Conservation (phyloP, 2,329 filamentous ascomycete species). For the Penicillium paneum region DNA sequence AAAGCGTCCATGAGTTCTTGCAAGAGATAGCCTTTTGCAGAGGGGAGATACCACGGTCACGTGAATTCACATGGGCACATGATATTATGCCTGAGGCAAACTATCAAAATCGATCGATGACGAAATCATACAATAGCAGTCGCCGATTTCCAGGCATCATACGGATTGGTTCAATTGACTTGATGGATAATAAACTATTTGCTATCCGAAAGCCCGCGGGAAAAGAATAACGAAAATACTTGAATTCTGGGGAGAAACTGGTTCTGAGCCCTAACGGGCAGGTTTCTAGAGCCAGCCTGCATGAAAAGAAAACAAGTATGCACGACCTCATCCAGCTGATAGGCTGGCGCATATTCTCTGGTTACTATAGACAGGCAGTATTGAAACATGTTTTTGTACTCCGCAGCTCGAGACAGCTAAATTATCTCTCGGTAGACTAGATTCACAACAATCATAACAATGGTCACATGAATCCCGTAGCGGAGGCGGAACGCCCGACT, state of each 20-base stretch:
- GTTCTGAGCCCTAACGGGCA: background rate
- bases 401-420: background rate
- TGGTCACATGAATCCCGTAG: no score
- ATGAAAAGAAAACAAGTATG: background rate
- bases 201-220: background rate
- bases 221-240: no score
- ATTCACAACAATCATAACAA: background rate
- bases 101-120: background rate
- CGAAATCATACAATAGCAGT: background rate
- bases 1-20: background rate
- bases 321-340: background rate
- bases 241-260: background rate
- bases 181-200: no score
- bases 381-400: background rate
- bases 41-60: slow-evolving; percentile 4
- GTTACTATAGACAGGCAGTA: background rate
- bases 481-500: no score
- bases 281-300: background rate
- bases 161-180: background rate
- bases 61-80: background rate
- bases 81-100: background rate
- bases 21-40: slow-evolving; percentile 1
- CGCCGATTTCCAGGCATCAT: background rate
- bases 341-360: background rate
- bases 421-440: background rate